Base-by-base conservation (phyloP, 2,329 filamentous ascomycete genomes). In the Teratosphaeria pseudoeucalypti region DNA sequence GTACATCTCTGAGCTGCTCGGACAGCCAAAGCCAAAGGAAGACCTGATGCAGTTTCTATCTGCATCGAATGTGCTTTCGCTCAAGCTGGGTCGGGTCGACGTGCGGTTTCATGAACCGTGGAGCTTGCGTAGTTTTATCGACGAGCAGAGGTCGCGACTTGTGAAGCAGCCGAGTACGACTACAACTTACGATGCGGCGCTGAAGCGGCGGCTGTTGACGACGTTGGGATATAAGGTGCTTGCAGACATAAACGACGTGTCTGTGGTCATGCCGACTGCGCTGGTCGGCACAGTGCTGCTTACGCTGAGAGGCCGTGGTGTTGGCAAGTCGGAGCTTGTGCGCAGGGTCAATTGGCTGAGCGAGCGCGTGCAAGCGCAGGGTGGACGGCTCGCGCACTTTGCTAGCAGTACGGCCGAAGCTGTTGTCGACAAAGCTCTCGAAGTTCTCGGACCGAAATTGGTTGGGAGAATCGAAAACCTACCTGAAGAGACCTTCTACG, bases 231-330 rank as follows among this genome's bases (percentile, higher is more conserved):
- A 96, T 76, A 89, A 89, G 67, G 91, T 97, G 0, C 79, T 99
- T 2, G 87, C 89, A 0, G 90, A 99, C 68, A 99, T 99, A 76
- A 99, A 99, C 71, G 85, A 87, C 37, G 92, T 96, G 2, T 96
- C 92, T 0, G 94, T 99, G 0, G 90, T 99, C 55, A 99, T 99
- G 94, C 94, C 94, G 0, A 97, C 94, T 0, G 92, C 94, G 0
- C 80, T 99, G 52, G 95, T 99, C 29, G 94, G 94, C 6, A 99
- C 94, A 0, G 89, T 97, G 0, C 79, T 99, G 0, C 79, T 99
- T 14, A 99, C 94, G 0, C 81, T 99, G 3, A 84, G 94, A 69
- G 94, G 94, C 0, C 86, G 94, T 55, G 94, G 94, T 23, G 92
- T 97, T 0, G 92, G 94, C 27, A 91, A 91, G 70, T 78, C 84